Conservation (phyloP, 495 filamentous ascomycete species). For the Penicillium pulvis region DNA sequence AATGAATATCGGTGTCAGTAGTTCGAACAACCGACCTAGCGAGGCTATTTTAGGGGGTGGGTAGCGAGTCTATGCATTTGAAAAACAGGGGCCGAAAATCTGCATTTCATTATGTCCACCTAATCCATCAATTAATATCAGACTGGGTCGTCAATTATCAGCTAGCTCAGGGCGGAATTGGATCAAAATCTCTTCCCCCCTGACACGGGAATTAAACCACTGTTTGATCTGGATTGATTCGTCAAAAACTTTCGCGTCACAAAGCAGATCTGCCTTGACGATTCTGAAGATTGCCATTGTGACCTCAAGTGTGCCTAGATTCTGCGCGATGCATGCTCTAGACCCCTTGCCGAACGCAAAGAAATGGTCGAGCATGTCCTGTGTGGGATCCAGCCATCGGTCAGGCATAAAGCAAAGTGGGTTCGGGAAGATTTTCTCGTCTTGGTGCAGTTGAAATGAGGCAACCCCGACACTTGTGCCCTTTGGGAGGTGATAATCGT, state of each 20-base stretch:
- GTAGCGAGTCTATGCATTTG: too few relatives aligned
- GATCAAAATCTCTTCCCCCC: conserved; percentile 29
- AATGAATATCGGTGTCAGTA: too few relatives aligned
- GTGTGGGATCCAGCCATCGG: conserved; percentile 46
- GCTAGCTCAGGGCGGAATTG: conserved; percentile 9
- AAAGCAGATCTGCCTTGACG: conserved; percentile 40
- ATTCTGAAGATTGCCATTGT: conserved; percentile 38
- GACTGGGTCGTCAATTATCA: not conserved
- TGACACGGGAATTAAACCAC: conserved; percentile 52
- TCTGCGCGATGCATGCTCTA: conserved; percentile 53
- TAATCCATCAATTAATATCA: too few relatives aligned
- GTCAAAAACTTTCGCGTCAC: conserved; percentile 37
- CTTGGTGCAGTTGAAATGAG: conserved; percentile 45
- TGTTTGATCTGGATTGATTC: conserved; percentile 44
- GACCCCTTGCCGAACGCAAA: conserved; percentile 53
- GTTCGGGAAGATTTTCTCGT: conserved; percentile 45
- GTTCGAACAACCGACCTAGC: too few relatives aligned
- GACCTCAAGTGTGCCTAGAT: conserved; percentile 46
- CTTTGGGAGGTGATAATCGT: conserved; percentile 37
- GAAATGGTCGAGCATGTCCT: conserved; percentile 41
- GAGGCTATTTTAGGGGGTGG: too few relatives aligned
- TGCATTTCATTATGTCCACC: too few relatives aligned
- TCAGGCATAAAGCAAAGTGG: conserved; percentile 50
- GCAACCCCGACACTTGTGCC: conserved; percentile 48
- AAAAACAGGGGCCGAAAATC: too few relatives aligned